Conservation (phyloP, 1,284 basidiomycete genomes). For the Tylopilus sp. region DNA sequence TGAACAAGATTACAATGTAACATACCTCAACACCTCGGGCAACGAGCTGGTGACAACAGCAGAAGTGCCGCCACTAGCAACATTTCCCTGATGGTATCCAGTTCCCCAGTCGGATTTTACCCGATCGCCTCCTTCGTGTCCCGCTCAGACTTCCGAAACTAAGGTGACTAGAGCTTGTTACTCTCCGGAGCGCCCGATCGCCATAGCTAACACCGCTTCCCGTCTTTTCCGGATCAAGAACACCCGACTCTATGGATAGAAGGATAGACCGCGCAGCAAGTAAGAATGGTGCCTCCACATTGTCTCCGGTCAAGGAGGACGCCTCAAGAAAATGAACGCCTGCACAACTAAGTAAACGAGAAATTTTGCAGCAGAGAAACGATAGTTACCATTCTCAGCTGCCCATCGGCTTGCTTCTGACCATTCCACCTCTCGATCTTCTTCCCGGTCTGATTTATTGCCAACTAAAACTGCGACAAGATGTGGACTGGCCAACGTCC, state of each 20-base stretch:
- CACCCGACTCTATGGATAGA: slow-evolving; percentile 89
- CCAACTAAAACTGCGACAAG: slow-evolving; percentile 90
- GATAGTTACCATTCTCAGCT: slow-evolving; percentile 74
- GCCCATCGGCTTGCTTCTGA: slow-evolving; percentile 94
- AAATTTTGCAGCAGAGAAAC: neutral
- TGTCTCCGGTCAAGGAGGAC: slow-evolving; percentile 89
- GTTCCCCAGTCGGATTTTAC: slow-evolving; percentile 56
- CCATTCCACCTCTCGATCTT: slow-evolving; percentile 93
- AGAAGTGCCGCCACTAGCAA: slow-evolving; percentile 38
- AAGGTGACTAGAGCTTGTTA: slow-evolving; percentile 77
- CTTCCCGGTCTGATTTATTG: slow-evolving; percentile 93
- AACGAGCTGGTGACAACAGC: neutral
- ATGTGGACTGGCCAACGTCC: slow-evolving; percentile 85
- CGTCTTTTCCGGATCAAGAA: slow-evolving; percentile 87
- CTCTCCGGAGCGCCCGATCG: slow-evolving; percentile 83
- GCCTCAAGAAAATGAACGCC: slow-evolving; percentile 91
- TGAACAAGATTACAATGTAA: slow-evolving; percentile 3
- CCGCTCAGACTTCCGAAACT: slow-evolving; percentile 76
- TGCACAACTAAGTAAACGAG: slow-evolving; percentile 33
- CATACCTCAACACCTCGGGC: slow-evolving; percentile 15
- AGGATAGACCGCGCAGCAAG: slow-evolving; percentile 88
- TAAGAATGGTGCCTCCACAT: slow-evolving; percentile 91
- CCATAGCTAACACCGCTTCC: slow-evolving; percentile 96
- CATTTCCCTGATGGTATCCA: slow-evolving; percentile 56
- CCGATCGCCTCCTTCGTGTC: slow-evolving; percentile 51